Percentiles rank a stretch among this genome's conserved stretches.
These are phyloP conservation scores for Curvularia hawaiiensis DNA, from an alignment of 2,329 filamentous ascomycete genomes.

Conservation along the genomic window DNA sequence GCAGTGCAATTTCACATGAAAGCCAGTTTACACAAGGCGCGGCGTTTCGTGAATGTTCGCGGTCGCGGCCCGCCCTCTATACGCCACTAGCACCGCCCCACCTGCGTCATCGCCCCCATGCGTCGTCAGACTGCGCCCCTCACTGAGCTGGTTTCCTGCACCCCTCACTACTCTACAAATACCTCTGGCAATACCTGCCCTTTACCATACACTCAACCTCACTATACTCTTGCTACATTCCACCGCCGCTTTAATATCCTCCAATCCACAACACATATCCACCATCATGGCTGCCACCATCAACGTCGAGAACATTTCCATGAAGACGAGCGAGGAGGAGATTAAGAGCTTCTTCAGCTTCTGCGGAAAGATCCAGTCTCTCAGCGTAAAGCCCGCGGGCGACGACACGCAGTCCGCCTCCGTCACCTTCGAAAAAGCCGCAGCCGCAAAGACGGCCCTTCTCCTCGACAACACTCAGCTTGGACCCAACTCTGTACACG, in stretches of 20 bases:
- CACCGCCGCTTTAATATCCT: not conserved
- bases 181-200: constrained; percentile 10
- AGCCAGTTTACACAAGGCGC: not conserved
- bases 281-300: constrained; percentile 67
- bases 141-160: constrained; percentile 19
- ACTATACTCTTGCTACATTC: not conserved
- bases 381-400: constrained; percentile 71
- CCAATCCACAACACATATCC: constrained; percentile 6
- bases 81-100: constrained; percentile 26
- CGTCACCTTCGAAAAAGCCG: constrained; percentile 97
- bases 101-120: constrained; percentile 25
- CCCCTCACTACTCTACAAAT: constrained; percentile 22
- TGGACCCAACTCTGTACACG: constrained; percentile 75
- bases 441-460: constrained; percentile 93
- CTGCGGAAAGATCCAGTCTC: constrained; percentile 84
- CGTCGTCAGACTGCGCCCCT: constrained; percentile 22
- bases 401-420: constrained; percentile 79
- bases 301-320: constrained; percentile 86
- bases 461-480: constrained; percentile 97
- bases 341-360: constrained; percentile 98
- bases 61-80: constrained; percentile 15
- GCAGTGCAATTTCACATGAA: constrained; percentile 14
- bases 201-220: not conserved
- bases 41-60: constrained; percentile 30
- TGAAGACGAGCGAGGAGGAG: constrained; percentile 83